Evolutionary conservation across 495 filamentous ascomycete species (phyloP).

Genomic region (Tuber calosporum): DNA sequence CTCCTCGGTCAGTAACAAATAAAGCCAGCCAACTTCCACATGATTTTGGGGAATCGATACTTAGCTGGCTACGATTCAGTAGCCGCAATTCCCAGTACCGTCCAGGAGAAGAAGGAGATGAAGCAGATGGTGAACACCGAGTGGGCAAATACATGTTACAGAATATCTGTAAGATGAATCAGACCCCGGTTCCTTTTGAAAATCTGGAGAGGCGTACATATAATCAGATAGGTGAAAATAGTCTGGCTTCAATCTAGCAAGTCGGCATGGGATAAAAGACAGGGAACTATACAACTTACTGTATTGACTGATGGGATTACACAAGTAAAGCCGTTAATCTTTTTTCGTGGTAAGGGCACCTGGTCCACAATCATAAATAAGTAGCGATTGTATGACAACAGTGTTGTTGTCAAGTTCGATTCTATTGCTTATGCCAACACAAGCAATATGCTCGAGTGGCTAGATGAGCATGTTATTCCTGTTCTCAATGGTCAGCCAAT

Average conservation of each 20-base stretch:
- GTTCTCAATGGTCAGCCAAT: neutral
- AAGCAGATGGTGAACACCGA: neutral
- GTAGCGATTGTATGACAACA: neutral
- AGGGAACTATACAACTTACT: too few relatives aligned
- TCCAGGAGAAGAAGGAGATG: neutral
- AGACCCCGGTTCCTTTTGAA: too few relatives aligned
- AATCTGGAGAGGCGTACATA: too few relatives aligned
- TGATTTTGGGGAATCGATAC: neutral
- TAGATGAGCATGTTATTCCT: neutral
- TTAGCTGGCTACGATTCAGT: neutral
- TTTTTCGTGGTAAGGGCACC: neutral
- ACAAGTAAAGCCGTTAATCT: neutral
- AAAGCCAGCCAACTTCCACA: neutral
- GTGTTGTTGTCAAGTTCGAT: conserved; percentile 11
- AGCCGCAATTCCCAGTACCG: neutral
- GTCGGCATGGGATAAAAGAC: too few relatives aligned
- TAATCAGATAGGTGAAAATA: too few relatives aligned
- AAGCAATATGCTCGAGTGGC: neutral
- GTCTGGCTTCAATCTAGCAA: too few relatives aligned
- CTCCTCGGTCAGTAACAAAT: neutral
- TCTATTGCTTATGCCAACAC: conserved; percentile 6
- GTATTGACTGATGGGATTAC: too few relatives aligned
- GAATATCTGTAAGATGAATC: too few relatives aligned
- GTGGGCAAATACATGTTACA: neutral
- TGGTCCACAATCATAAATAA: neutral